Percentiles rank a stretch among this genome's conserved stretches.
phyloP scores from a whole-genome alignment of 257 asterid species.

The Fraxinus pennsylvanica region DNA sequence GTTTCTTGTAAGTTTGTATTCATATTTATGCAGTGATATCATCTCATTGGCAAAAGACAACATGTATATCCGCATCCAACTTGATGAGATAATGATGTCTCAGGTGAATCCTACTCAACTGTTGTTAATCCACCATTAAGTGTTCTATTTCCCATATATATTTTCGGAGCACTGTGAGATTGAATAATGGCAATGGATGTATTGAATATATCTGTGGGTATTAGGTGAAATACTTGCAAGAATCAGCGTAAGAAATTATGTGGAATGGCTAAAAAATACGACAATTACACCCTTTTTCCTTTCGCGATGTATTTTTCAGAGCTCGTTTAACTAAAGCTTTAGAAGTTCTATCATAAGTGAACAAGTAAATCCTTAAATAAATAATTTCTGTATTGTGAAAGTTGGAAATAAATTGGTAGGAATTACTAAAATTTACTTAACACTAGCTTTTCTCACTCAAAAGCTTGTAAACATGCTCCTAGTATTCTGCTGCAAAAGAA shows the following conservation, averaged over 20 bases:
- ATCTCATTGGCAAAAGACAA: conserved; percentile 59
- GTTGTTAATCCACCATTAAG: neutral
- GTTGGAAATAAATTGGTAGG: neutral
- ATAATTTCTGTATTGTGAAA: no score
- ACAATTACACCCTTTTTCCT: neutral
- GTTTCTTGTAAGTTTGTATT: neutral
- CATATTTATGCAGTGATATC: conserved; percentile 51
- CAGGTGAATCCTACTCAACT: conserved; percentile 41
- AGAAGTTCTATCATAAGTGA: neutral
- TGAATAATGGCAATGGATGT: neutral
- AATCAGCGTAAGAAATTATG: neutral
- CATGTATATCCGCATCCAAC: conserved; percentile 51
- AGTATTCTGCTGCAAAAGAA: neutral
- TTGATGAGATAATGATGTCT: conserved; percentile 49
- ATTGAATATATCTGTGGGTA: neutral
- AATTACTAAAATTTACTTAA: neutral
- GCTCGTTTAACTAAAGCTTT: neutral
- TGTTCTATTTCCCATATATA: neutral
- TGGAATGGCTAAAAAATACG: neutral
- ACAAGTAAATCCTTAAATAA: no score
- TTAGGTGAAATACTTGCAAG: neutral
- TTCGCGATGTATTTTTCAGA: neutral
- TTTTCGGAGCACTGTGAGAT: neutral
- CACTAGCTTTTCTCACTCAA: neutral
- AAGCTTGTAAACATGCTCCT: conserved; percentile 5